Percentiles rank a stretch among this genome's conserved stretches.
Evolutionary conservation across 2,329 filamentous ascomycete genomes (phyloP).

Genomic region (Allantophomopsis lycopodina): DNA sequence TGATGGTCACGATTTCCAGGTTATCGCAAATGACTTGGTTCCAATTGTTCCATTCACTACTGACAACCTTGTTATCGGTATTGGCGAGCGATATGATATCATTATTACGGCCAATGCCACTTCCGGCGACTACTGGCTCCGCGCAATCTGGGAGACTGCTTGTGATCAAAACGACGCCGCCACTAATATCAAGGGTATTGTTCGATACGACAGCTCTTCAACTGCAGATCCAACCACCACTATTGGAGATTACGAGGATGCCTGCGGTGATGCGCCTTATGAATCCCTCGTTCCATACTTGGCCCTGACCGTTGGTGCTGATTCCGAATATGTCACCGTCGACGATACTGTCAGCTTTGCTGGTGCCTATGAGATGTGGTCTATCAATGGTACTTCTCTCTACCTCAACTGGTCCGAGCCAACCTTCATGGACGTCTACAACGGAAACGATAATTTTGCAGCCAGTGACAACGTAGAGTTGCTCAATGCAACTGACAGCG

Average conservation of each 20-base stretch:
- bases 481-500: too few relatives aligned
- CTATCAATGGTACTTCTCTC: constrained; percentile 31
- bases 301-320: not conserved
- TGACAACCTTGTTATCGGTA: constrained; percentile 26
- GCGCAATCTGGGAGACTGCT: constrained; percentile 11
- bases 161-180: constrained; percentile 6
- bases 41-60: constrained; percentile 33
- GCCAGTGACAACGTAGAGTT: too few relatives aligned
- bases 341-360: constrained; percentile 6
- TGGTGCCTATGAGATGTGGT: constrained; percentile 22
- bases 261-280: constrained; percentile 6
- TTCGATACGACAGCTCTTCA: constrained; percentile 5
- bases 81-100: constrained; percentile 19
- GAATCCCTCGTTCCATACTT: constrained; percentile 4
- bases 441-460: too few relatives aligned
- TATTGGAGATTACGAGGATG: not conserved
- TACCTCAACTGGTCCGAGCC: constrained; percentile 31
- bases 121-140: constrained; percentile 14
- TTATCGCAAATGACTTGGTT: constrained; percentile 48
- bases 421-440: constrained; percentile 17
- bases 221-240: constrained; percentile 5
- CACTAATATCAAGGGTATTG: constrained; percentile 6
- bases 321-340: constrained; percentile 3
- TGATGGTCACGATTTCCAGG: constrained; percentile 38
- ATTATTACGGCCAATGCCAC: constrained; percentile 20